Evolutionary conservation across 768 basidiomycete species (phyloP).

Genomic region (Serendipita indica): DNA sequence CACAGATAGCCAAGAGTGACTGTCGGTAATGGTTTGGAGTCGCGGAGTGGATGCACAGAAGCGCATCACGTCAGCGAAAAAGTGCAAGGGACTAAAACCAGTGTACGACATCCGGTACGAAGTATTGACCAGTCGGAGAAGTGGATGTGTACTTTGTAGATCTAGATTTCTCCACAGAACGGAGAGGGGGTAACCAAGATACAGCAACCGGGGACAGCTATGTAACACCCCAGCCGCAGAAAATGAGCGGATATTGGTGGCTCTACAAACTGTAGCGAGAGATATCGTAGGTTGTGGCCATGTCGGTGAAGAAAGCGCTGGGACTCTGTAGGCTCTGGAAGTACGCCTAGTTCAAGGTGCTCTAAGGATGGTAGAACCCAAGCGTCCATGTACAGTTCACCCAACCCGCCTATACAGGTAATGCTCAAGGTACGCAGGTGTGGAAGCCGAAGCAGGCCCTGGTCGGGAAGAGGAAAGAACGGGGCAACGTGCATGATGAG

Average conservation of each 20-base stretch:
- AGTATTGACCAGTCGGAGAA: neutral
- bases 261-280: neutral
- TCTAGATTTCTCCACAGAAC: neutral
- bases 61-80: neutral
- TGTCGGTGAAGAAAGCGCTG: neutral
- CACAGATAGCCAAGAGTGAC: neutral
- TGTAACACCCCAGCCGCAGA: neutral
- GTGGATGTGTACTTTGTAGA: neutral
- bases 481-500: neutral
- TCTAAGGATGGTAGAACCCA: neutral
- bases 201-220: neutral
- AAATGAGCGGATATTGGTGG: neutral
- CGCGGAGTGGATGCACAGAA: neutral
- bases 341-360: neutral
- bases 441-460: neutral
- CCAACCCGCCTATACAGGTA: neutral
- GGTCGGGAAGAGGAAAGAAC: neutral
- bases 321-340: neutral
- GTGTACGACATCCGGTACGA: neutral
- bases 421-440: neutral
- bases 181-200: neutral
- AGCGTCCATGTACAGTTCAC: neutral
- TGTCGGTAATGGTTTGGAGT: neutral
- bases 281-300: neutral
- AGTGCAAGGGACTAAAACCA: neutral